Evolutionary conservation across 257 asterid genomes (phyloP).

Genomic region (Salvia splendens): DNA sequence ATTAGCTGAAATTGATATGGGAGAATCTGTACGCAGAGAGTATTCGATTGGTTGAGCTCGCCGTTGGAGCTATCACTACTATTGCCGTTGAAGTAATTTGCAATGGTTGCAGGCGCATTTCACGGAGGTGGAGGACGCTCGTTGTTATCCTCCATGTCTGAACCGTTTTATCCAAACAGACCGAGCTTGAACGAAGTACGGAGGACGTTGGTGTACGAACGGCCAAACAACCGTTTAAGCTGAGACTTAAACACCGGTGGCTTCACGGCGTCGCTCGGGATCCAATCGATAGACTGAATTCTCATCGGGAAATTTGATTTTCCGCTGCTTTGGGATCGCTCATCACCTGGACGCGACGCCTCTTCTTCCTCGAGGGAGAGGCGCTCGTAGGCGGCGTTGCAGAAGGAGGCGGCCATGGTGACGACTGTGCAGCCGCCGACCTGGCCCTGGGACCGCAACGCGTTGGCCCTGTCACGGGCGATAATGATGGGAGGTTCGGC

Average conservation of each 20-base stretch:
- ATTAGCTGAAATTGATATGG: too few species aligned
- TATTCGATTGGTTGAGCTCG: conserved; percentile 68
- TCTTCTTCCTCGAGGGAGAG: too few species aligned
- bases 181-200: conserved; percentile 75
- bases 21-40: conserved; percentile 62
- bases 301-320: conserved; percentile 61
- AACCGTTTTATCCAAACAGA: conserved; percentile 83
- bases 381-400: too few species aligned
- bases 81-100: conserved; percentile 86
- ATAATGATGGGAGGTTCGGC: too few species aligned
- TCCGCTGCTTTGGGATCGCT: neutral
- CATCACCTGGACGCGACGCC: too few species aligned
- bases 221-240: conserved; percentile 81
- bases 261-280: conserved; percentile 46
- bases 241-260: conserved; percentile 69
- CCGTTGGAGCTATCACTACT: conserved; percentile 87
- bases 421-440: too few species aligned
- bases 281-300: conserved; percentile 79
- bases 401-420: too few species aligned
- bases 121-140: conserved; percentile 50
- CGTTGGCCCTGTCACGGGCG: too few species aligned
- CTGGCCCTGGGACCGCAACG: too few species aligned
- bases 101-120: conserved; percentile 74
- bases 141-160: conserved; percentile 68
- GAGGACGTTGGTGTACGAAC: conserved; percentile 70